Evolutionary conservation across 306 rosid species (phyloP).

Genomic region (Sechiopsis laciniata): DNA sequence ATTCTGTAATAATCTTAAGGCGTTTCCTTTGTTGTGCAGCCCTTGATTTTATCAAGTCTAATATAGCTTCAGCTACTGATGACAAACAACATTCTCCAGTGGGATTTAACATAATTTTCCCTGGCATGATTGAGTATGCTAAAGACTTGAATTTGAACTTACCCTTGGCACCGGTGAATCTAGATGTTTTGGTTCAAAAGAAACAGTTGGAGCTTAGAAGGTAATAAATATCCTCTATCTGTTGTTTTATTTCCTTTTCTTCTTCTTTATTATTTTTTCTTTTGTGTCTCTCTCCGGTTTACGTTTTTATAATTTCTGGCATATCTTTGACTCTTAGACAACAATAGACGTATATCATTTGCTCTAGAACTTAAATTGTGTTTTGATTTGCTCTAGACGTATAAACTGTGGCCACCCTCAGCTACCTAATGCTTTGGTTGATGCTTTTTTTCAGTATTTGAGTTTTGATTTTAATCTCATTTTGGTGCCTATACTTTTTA

Average conservation of each 20-base stretch:
- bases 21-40: slow-evolving; percentile 42
- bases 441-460: not conserved
- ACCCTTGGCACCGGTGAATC: slow-evolving; percentile 33
- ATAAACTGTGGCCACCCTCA: not conserved
- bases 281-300: not conserved
- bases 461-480: too few relatives aligned
- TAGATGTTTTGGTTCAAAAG: slow-evolving; percentile 43
- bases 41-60: slow-evolving; percentile 57
- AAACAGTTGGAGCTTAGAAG: slow-evolving; percentile 55
- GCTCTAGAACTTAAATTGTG: too few relatives aligned
- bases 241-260: not conserved
- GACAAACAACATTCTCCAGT: slow-evolving; percentile 57
- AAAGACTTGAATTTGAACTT: slow-evolving; percentile 45
- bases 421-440: slow-evolving; percentile 1
- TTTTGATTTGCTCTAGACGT: not conserved
- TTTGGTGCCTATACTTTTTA: too few relatives aligned
- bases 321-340: too few relatives aligned
- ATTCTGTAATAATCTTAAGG: slow-evolving; percentile 10
- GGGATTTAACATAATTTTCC: slow-evolving; percentile 68
- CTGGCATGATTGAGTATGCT: slow-evolving; percentile 53
- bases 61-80: slow-evolving; percentile 52
- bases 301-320: not conserved
- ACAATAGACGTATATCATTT: not conserved
- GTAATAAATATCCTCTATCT: slow-evolving; percentile 24
- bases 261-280: not conserved